Conservation (phyloP, 768 basidiomycete species). For the Mycena belliarum region DNA sequence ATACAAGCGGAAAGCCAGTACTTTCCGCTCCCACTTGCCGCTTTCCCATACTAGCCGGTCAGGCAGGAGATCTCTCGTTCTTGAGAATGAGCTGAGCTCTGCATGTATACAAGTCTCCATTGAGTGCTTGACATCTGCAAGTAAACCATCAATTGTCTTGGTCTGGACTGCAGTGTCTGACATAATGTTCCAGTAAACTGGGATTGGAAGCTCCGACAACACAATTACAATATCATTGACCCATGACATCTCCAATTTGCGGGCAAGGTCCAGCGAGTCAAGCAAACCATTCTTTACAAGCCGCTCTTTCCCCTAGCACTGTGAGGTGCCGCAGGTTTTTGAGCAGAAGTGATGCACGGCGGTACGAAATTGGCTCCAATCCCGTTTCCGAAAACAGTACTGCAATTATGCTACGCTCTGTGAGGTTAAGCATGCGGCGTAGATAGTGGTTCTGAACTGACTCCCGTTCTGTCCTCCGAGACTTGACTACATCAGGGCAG, state of each 20-base stretch:
- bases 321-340: neutral
- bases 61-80: neutral
- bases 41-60: neutral
- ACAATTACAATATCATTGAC: neutral
- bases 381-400: conserved; percentile 6
- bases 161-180: neutral
- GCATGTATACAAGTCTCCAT: neutral
- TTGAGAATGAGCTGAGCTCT: neutral
- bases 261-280: neutral
- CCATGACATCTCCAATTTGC: neutral
- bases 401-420: neutral
- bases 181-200: neutral
- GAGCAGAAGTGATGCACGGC: neutral
- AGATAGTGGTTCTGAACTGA: neutral
- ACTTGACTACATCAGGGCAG: neutral
- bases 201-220: neutral
- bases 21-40: neutral
- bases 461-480: neutral
- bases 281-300: neutral
- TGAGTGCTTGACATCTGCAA: neutral
- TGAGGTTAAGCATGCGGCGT: neutral
- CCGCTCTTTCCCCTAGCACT: neutral
- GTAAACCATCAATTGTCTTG: neutral
- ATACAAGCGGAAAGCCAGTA: neutral
- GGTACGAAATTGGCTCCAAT: neutral